Percentiles rank a stretch among this genome's conserved stretches.
Conservation (phyloP, 164 flowering plant species). For the Vitis labrusca region DNA sequence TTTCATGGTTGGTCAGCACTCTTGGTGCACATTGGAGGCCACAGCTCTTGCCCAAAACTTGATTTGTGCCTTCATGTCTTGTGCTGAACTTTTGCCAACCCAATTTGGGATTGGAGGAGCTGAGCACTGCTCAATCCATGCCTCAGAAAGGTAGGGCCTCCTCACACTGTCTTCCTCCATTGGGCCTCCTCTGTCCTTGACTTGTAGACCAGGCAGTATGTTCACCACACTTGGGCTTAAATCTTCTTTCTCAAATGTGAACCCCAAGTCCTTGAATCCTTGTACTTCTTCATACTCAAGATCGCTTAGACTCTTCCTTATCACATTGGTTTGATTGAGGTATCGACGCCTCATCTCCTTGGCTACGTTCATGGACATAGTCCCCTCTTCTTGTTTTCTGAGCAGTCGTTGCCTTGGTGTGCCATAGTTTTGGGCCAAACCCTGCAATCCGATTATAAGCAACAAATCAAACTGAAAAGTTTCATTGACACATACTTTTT, state of each 20-base stretch:
- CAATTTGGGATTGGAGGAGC: constrained; percentile 38
- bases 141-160: constrained; percentile 62
- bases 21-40: constrained; percentile 52
- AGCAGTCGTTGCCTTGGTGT: constrained; percentile 25
- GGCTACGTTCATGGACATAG: constrained; percentile 1
- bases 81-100: constrained; percentile 34
- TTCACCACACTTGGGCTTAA: constrained; percentile 36
- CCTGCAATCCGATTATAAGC: constrained; percentile 6
- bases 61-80: constrained; percentile 71
- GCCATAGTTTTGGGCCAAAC: constrained; percentile 11
- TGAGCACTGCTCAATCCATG: constrained; percentile 46
- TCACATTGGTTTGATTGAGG: constrained; percentile 20
- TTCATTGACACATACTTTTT: too few species aligned
- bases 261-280: constrained; percentile 68
- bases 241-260: constrained; percentile 41
- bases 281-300: constrained; percentile 56
- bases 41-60: constrained; percentile 88
- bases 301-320: constrained; percentile 44
- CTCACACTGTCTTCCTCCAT: constrained; percentile 19
- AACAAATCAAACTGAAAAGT: too few species aligned
- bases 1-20: too few species aligned
- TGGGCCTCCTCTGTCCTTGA: constrained; percentile 11
- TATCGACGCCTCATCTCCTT: constrained; percentile 21
- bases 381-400: constrained; percentile 19
- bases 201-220: constrained; percentile 60